phyloP scores from a whole-genome alignment of 768 basidiomycete genomes.

The Naganishia friedmannii region DNA sequence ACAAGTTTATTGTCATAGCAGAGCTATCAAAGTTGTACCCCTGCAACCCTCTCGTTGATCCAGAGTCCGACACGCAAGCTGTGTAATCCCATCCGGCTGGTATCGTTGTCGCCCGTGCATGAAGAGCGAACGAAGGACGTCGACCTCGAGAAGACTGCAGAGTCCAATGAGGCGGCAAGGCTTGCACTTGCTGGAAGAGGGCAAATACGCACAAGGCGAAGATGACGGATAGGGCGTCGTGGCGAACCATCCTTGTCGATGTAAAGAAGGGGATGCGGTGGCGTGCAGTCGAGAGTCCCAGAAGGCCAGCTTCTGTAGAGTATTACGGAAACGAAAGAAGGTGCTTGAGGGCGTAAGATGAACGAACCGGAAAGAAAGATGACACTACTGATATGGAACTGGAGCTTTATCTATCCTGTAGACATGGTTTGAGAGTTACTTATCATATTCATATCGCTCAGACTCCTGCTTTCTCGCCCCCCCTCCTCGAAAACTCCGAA shows the following conservation, averaged over 20 bases:
- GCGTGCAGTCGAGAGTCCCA: background rate
- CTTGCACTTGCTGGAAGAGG: conserved; percentile 5
- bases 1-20: conserved; percentile 4
- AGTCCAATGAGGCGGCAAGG: conserved; percentile 1
- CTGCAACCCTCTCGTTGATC: background rate
- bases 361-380: background rate
- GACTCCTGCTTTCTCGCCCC: background rate
- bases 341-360: background rate
- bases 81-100: conserved; percentile 19
- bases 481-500: background rate
- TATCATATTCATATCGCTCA: background rate
- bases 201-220: background rate
- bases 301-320: background rate
- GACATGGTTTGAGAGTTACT: background rate
- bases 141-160: background rate
- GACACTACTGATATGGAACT: background rate
- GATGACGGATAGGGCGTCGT: background rate
- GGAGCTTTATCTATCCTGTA: background rate
- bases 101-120: conserved; percentile 17
- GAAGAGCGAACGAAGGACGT: background rate
- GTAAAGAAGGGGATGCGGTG: background rate
- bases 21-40: background rate
- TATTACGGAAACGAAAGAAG: background rate
- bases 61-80: background rate
- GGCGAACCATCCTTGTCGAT: background rate